These are phyloP conservation scores for Caloboletus firmus DNA, from an alignment of 1,284 basidiomycete species.

Conservation along the genomic window DNA sequence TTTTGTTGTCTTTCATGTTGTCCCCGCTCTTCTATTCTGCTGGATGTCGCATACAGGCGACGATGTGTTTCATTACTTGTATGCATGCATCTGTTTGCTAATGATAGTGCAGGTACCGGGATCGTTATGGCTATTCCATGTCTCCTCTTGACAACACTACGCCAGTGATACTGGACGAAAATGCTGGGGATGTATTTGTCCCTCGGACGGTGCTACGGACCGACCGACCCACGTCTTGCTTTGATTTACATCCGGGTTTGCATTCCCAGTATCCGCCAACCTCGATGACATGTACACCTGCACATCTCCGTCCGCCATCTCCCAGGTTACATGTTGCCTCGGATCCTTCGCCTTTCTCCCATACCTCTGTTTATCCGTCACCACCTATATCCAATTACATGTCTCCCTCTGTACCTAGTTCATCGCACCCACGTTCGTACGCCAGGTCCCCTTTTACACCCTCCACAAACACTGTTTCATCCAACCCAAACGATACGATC, in stretches of 20 bases:
- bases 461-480: conserved; percentile 34
- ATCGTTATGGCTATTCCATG: conserved; percentile 35
- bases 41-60: conserved; percentile 16
- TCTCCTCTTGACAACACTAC: conserved; percentile 33
- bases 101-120: conserved; percentile 27
- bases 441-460: conserved; percentile 38
- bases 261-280: conserved; percentile 9
- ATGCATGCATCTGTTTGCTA: conserved; percentile 22
- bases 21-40: conserved; percentile 1
- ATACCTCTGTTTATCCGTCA: conserved; percentile 32
- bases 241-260: conserved; percentile 1
- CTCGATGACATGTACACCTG: conserved; percentile 20
- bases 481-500: conserved; percentile 47
- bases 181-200: conserved; percentile 14
- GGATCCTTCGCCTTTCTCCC: conserved; percentile 31
- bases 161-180: conserved; percentile 31
- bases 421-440: conserved; percentile 31
- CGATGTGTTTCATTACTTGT: conserved; percentile 10
- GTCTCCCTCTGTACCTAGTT: conserved; percentile 31
- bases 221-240: conserved; percentile 10
- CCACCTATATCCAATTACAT: conserved; percentile 29
- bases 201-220: conserved; percentile 29
- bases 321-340: conserved; percentile 30
- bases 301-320: conserved; percentile 32
- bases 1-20: background rate